phyloP scores from a whole-genome alignment of 192 early-diverging fungal genomes.

The Helicostylum pulchrum region DNA sequence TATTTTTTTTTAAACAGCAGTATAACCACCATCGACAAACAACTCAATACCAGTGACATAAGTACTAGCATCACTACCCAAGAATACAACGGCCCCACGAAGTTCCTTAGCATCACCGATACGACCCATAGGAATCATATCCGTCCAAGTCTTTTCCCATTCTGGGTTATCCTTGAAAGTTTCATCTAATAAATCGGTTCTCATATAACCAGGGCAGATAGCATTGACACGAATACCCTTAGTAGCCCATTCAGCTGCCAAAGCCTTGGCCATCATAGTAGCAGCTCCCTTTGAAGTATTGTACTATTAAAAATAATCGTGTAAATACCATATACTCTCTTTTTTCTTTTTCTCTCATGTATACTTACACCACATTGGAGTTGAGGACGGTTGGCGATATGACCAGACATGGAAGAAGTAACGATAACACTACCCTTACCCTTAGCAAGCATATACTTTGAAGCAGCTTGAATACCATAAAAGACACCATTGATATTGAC shows the following conservation, averaged over 20 bases:
- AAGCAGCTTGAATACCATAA: slow-evolving; percentile 31
- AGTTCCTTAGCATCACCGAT: slow-evolving; percentile 33
- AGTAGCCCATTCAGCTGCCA: slow-evolving; percentile 32
- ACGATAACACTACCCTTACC: slow-evolving; percentile 28
- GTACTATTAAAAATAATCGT: slow-evolving; percentile 13
- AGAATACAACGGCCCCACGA: slow-evolving; percentile 27
- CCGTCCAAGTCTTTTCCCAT: slow-evolving; percentile 19
- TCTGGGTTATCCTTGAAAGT: background rate
- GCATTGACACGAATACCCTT: slow-evolving; percentile 31
- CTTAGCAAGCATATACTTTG: slow-evolving; percentile 26
- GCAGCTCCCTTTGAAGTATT: slow-evolving; percentile 33
- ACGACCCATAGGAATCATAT: slow-evolving; percentile 32
- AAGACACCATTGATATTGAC: slow-evolving; percentile 39
- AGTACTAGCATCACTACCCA: slow-evolving; percentile 31
- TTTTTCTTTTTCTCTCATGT: background rate
- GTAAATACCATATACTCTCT: background rate
- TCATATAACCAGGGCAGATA: slow-evolving; percentile 27
- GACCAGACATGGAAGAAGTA: slow-evolving; percentile 33
- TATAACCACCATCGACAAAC: slow-evolving; percentile 39
- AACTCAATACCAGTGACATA: slow-evolving; percentile 38
- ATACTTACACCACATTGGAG: slow-evolving; percentile 29
- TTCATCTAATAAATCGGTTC: slow-evolving; percentile 23
- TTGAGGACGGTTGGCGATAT: slow-evolving; percentile 34
- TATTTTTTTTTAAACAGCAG: slow-evolving; percentile 18
- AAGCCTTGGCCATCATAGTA: slow-evolving; percentile 24